Percentiles rank a stretch among this genome's conserved stretches.
Conservation (phyloP, 2,329 filamentous ascomycete genomes). For the Gaeumannomyces tritici region DNA sequence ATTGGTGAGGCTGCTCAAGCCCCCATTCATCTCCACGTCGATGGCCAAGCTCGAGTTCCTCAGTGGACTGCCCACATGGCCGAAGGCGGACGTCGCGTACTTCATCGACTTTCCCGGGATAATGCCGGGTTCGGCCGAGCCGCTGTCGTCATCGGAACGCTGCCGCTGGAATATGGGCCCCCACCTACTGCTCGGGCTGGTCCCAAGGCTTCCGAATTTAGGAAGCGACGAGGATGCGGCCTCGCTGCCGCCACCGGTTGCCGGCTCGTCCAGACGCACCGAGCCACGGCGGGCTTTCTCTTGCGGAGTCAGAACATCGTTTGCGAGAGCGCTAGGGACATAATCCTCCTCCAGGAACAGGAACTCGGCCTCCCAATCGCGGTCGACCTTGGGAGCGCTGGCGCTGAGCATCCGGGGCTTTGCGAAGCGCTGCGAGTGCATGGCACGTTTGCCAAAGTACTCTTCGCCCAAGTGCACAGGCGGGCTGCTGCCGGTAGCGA, state of each 20-base stretch:
- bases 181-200: conserved; percentile 42
- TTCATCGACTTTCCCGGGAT: conserved; percentile 23
- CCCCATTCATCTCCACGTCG: conserved; percentile 20
- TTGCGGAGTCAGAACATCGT: conserved; percentile 56
- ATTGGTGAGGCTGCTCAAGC: conserved; percentile 19
- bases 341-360: conserved; percentile 79
- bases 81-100: conserved; percentile 46
- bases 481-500: conserved; percentile 28
- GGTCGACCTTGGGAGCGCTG: conserved; percentile 52
- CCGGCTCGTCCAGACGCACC: conserved; percentile 39
- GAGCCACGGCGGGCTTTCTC: conserved; percentile 59
- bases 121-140: conserved; percentile 28
- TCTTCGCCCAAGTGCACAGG: conserved; percentile 39
- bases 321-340: conserved; percentile 58
- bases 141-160: conserved; percentile 46
- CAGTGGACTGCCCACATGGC: conserved; percentile 56
- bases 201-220: conserved; percentile 49
- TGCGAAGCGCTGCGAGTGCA: conserved; percentile 55
- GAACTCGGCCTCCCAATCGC: conserved; percentile 58
- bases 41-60: conserved; percentile 53
- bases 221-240: conserved; percentile 28
- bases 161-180: conserved; percentile 43
- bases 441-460: conserved; percentile 59
- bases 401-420: conserved; percentile 61
- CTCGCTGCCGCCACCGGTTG: conserved; percentile 27